Conservation (phyloP, 805 yeast species). For the Metschnikowia henanensis region DNA sequence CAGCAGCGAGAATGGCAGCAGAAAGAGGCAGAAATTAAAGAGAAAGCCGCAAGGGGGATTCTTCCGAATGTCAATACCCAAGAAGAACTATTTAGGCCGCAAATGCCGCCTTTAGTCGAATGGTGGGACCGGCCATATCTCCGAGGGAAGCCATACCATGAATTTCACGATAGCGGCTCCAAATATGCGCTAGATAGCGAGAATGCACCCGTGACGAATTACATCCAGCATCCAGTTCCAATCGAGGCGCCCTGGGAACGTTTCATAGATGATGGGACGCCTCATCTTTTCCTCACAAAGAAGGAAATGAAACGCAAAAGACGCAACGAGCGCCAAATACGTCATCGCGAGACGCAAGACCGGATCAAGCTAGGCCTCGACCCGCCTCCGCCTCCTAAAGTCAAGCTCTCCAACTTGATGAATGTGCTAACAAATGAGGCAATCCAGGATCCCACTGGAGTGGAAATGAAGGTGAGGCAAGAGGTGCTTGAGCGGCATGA, state of each 20-base stretch:
- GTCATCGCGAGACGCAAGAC: conserved; percentile 71
- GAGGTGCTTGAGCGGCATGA: conserved; percentile 65
- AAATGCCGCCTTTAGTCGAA: conserved; percentile 64
- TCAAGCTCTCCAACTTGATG: conserved; percentile 82
- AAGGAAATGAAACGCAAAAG: conserved; percentile 74
- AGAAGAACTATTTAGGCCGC: conserved; percentile 53
- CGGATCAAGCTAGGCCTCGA: conserved; percentile 77
- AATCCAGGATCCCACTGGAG: conserved; percentile 83
- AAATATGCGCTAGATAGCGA: conserved; percentile 37
- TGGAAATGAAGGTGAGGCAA: conserved; percentile 67
- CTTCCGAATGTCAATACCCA: conserved; percentile 52
- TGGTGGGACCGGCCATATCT: conserved; percentile 87
- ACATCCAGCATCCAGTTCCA: conserved; percentile 81
- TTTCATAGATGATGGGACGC: conserved; percentile 24
- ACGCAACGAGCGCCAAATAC: conserved; percentile 62
- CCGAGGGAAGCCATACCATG: conserved; percentile 35
- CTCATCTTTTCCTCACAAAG: conserved; percentile 66
- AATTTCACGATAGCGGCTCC: conserved; percentile 25
- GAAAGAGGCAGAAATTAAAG: conserved; percentile 30
- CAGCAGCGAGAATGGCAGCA: conserved; percentile 19
- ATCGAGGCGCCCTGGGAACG: conserved; percentile 58
- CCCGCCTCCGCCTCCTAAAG: conserved; percentile 88
- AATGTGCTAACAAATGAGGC: conserved; percentile 83
- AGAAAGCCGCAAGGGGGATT: conserved; percentile 39
- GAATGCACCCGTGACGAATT: conserved; percentile 57